Percentiles rank a stretch among this genome's conserved stretches.
Conservation (phyloP, 495 filamentous ascomycete species). For the Melanomma pulvis-pyrius region DNA sequence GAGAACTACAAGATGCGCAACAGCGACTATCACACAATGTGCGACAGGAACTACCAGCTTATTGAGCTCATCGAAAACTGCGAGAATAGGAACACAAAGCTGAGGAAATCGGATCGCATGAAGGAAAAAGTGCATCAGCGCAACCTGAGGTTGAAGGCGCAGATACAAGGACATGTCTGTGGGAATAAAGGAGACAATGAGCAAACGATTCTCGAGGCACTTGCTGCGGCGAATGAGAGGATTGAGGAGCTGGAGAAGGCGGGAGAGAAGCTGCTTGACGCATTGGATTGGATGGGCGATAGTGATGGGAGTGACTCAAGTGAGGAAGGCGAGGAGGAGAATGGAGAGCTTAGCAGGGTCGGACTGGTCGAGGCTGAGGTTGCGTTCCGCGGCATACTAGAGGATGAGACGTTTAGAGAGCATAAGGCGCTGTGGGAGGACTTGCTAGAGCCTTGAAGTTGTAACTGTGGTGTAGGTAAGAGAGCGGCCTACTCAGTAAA, state of each 20-base stretch:
- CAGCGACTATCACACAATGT: neutral
- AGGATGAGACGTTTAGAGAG: conserved; percentile 16
- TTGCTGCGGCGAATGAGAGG: conserved; percentile 6
- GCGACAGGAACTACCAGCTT: neutral
- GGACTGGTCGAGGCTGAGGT: neutral
- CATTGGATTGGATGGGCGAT: neutral
- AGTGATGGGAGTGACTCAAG: neutral
- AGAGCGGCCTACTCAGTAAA: no score
- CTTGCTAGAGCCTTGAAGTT: neutral
- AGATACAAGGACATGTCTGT: neutral
- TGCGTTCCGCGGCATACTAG: neutral
- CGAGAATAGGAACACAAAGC: neutral
- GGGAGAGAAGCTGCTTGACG: conserved; percentile 3
- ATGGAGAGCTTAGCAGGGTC: neutral
- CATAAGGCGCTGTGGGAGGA: conserved; percentile 5
- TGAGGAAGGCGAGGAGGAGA: neutral
- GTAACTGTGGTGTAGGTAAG: neutral
- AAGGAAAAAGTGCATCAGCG: conserved; percentile 17
- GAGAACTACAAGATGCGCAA: neutral
- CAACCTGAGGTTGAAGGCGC: conserved; percentile 6
- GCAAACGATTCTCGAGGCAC: conserved; percentile 10
- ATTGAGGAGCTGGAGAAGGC: conserved; percentile 9
- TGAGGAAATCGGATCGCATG: conserved; percentile 6
- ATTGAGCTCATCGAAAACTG: neutral
- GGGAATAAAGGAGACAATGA: conserved; percentile 1